These are phyloP conservation scores for Naganishia sp. DNA, from an alignment of 1,284 basidiomycete genomes.

Conservation along the genomic window DNA sequence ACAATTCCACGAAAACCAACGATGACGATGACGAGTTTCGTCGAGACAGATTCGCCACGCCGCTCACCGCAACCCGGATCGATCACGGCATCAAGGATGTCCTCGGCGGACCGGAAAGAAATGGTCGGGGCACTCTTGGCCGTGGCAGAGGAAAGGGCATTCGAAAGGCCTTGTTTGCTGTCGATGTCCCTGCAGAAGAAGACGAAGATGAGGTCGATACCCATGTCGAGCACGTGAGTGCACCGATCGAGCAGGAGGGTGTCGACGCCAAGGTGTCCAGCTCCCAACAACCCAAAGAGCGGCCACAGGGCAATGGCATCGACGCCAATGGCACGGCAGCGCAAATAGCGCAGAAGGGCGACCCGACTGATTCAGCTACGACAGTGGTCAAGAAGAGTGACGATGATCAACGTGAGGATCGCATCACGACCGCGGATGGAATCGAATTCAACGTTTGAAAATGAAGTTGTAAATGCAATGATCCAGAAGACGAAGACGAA, in stretches of 20 bases:
- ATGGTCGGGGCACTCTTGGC: background rate
- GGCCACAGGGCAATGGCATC: background rate
- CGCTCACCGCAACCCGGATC: conserved; percentile 14
- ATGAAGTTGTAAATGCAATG: too few species aligned
- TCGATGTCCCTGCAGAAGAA: conserved; percentile 31
- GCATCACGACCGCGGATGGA: conserved; percentile 18
- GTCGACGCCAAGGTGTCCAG: background rate
- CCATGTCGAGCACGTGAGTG: conserved; percentile 12
- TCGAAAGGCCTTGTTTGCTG: conserved; percentile 29
- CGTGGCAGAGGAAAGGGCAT: conserved; percentile 23
- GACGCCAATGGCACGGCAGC: background rate
- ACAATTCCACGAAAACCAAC: background rate
- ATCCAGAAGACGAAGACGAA: too few species aligned
- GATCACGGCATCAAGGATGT: conserved; percentile 8
- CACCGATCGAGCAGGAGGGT: background rate
- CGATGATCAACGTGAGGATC: conserved; percentile 8
- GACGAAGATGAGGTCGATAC: conserved; percentile 31
- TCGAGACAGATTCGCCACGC: conserved; percentile 20
- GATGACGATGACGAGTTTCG: conserved; percentile 13
- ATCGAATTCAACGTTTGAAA: conserved; percentile 22
- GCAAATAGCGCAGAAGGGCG: background rate
- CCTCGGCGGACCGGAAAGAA: conserved; percentile 1
- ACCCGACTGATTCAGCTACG: background rate
- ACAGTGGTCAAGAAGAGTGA: background rate
- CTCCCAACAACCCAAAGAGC: background rate